Conservation (phyloP, 1,139 yeast genomes). For the Suzukiozyma palmioleophila region DNA sequence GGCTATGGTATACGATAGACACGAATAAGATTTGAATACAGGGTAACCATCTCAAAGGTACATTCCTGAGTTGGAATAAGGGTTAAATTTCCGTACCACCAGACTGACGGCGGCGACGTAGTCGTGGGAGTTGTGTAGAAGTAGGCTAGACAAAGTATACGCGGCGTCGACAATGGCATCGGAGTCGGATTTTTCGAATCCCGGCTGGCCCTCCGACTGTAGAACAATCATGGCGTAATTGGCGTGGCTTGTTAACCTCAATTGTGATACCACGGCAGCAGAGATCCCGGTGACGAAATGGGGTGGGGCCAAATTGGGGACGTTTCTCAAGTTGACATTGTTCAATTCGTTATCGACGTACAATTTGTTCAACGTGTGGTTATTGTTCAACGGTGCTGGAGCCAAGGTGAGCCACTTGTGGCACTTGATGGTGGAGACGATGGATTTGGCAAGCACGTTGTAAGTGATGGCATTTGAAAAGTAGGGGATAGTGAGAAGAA, state of each 20-base stretch:
- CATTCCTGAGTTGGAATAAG: constrained; percentile 36
- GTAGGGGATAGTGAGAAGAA: constrained; percentile 24
- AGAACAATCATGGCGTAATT: constrained; percentile 21
- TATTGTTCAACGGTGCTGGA: constrained; percentile 32
- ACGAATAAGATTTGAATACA: neutral
- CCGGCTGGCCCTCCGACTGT: constrained; percentile 57
- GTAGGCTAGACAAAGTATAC: constrained; percentile 16
- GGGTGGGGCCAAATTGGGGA: constrained; percentile 48
- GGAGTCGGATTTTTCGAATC: constrained; percentile 42
- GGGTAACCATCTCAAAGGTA: constrained; percentile 21
- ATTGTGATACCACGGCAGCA: constrained; percentile 37
- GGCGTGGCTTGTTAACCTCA: constrained; percentile 13
- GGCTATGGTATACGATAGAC: neutral
- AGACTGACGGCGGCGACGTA: constrained; percentile 24
- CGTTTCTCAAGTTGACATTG: constrained; percentile 9
- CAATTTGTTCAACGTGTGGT: constrained; percentile 25
- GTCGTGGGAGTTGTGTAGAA: constrained; percentile 12
- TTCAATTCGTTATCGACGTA: constrained; percentile 18
- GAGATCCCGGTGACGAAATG: constrained; percentile 50
- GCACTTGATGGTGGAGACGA: constrained; percentile 11
- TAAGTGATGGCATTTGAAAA: constrained; percentile 26
- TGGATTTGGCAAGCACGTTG: constrained; percentile 24
- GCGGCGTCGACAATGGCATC: constrained; percentile 37
- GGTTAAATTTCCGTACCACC: constrained; percentile 31
- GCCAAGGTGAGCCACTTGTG: constrained; percentile 29